Evolutionary conservation across 2,329 filamentous ascomycete genomes (phyloP).

Genomic region (Neopestalotiopsis sp.): DNA sequence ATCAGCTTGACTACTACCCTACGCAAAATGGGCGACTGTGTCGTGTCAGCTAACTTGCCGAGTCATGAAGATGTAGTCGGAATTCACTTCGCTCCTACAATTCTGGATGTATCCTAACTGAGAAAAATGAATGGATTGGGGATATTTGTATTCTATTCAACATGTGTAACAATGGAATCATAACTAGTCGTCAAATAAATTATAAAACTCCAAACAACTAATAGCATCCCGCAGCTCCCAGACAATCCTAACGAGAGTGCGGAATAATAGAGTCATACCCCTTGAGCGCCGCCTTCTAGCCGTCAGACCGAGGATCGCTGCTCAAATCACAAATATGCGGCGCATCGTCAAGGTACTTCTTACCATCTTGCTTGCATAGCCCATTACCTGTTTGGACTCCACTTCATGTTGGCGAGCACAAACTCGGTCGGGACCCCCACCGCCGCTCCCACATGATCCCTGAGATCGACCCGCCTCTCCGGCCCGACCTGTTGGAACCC

Average conservation of each 20-base stretch:
- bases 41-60: not conserved
- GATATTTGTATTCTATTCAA: too few relatives aligned
- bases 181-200: too few relatives aligned
- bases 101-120: too few relatives aligned
- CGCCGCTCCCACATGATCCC: not conserved
- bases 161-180: too few relatives aligned
- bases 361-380: not conserved
- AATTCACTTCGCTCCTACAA: too few relatives aligned
- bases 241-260: not conserved
- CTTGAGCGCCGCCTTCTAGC: conserved; percentile 18
- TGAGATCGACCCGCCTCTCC: conserved; percentile 6
- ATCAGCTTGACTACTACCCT: conserved; percentile 5
- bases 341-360: conserved; percentile 18
- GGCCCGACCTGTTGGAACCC: conserved; percentile 24
- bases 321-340: conserved; percentile 23
- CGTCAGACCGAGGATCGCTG: conserved; percentile 16
- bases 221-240: too few relatives aligned
- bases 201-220: too few relatives aligned
- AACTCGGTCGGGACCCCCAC: not conserved
- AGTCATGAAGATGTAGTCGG: not conserved
- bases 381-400: not conserved
- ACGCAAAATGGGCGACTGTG: conserved; percentile 6
- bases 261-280: conserved; percentile 21
- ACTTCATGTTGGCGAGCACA: conserved; percentile 10
- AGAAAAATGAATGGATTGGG: too few relatives aligned